A percentile compares a stretch with the other conserved stretches of the same genome.
Evolutionary conservation across 2,329 filamentous ascomycete species (phyloP).

Genomic region (Spiromastix sp.): DNA sequence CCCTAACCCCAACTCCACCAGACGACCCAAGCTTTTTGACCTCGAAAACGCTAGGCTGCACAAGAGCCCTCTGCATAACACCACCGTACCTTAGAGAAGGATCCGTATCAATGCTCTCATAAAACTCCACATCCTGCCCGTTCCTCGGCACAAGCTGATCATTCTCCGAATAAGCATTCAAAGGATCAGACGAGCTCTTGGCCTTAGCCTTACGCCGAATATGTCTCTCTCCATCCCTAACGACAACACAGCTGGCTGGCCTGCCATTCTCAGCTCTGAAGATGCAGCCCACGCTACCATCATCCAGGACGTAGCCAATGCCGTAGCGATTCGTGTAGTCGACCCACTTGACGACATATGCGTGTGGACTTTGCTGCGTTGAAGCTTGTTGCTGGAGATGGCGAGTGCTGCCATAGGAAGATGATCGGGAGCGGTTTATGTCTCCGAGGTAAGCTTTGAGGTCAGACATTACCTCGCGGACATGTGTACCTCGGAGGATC

Average conservation of each 20-base stretch:
- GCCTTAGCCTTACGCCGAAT: constrained; percentile 35
- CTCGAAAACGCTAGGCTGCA: constrained; percentile 32
- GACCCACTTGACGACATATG: constrained; percentile 43
- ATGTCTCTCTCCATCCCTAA: constrained; percentile 37
- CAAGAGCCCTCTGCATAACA: constrained; percentile 30
- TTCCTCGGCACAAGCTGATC: constrained; percentile 35
- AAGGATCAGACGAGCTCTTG: constrained; percentile 20
- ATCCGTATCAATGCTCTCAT: constrained; percentile 33
- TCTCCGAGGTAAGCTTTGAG: constrained; percentile 29
- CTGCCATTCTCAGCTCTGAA: constrained; percentile 37
- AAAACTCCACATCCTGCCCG: constrained; percentile 36
- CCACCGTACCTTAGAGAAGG: constrained; percentile 18
- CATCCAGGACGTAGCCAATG: constrained; percentile 41
- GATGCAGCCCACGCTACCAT: constrained; percentile 40
- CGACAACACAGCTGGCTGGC: constrained; percentile 35
- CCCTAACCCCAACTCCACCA: constrained; percentile 19
- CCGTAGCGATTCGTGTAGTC: constrained; percentile 43
- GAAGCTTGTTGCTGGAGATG: constrained; percentile 15
- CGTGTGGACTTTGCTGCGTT: constrained; percentile 24
- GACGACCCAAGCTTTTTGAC: constrained; percentile 19
- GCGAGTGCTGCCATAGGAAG: constrained; percentile 23
- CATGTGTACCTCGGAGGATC: constrained; percentile 27
- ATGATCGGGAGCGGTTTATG: too few relatives aligned
- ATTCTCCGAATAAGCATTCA: constrained; percentile 26
- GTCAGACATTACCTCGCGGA: constrained; percentile 29